These are phyloP conservation scores for Annulohypoxylon maeteangense DNA, from an alignment of 495 filamentous ascomycete genomes.

Conservation along the genomic window DNA sequence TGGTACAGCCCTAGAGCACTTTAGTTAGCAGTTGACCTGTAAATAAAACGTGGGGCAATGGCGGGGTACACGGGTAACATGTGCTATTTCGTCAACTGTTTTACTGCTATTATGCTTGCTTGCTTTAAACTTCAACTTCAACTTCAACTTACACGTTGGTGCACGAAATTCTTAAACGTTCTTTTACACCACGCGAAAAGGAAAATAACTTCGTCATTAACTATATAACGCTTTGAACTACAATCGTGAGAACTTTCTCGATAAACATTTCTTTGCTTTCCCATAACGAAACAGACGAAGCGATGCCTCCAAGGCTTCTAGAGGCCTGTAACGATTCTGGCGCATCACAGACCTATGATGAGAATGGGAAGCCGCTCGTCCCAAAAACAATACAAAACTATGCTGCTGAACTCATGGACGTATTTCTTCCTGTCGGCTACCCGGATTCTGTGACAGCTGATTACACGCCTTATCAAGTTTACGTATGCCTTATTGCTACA, in stretches of 20 bases:
- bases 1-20: conserved; percentile 53
- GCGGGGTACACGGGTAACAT: not conserved
- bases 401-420: conserved; percentile 62
- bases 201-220: not conserved
- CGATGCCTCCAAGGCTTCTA: conserved; percentile 20
- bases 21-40: not conserved
- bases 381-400: conserved; percentile 20
- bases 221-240: not conserved
- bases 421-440: conserved; percentile 94
- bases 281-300: not conserved
- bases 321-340: conserved; percentile 31
- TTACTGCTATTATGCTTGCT: not conserved
- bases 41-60: not conserved
- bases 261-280: not conserved
- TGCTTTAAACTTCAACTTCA: not conserved
- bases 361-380: conserved; percentile 14
- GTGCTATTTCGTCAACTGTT: not conserved
- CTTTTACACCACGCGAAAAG: not conserved
- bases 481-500: conserved; percentile 34
- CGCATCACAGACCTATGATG: conserved; percentile 29
- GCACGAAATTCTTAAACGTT: not conserved
- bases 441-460: conserved; percentile 90
- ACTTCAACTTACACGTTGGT: not conserved
- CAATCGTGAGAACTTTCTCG: not conserved
- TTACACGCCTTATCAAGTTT: conserved; percentile 78